Evolutionary conservation across 768 basidiomycete species (phyloP).

Genomic region (Tricholoma sp.): DNA sequence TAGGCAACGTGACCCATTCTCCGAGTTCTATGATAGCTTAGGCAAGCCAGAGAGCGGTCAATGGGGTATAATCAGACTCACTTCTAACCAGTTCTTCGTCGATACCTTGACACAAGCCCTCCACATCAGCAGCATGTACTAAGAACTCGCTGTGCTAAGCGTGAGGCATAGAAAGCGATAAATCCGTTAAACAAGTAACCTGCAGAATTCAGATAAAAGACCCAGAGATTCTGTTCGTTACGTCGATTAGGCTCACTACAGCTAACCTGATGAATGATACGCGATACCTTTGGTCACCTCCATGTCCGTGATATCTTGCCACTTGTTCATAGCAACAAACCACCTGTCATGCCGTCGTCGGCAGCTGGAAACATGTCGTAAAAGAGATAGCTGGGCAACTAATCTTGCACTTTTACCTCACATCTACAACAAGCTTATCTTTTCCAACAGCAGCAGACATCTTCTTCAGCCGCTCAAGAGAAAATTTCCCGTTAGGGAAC

Average conservation of each 20-base stretch:
- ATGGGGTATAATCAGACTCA: slow-evolving; percentile 28
- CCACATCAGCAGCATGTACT: slow-evolving; percentile 97
- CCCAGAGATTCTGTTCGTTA: slow-evolving; percentile 63
- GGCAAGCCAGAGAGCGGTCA: background rate
- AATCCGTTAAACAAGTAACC: slow-evolving; percentile 30
- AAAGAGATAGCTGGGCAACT: background rate
- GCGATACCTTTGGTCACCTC: slow-evolving; percentile 73
- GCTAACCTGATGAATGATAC: background rate
- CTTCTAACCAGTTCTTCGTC: slow-evolving; percentile 84
- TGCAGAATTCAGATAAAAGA: slow-evolving; percentile 76
- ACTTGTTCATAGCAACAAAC: slow-evolving; percentile 98
- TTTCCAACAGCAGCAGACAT: slow-evolving; percentile 68
- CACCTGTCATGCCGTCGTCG: slow-evolving; percentile 70
- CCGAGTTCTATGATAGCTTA: slow-evolving; percentile 60
- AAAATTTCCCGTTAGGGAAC: slow-evolving; percentile 82
- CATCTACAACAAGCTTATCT: slow-evolving; percentile 89
- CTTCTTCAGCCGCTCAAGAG: slow-evolving; percentile 58
- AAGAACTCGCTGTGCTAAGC: slow-evolving; percentile 72
- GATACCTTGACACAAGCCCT: slow-evolving; percentile 94
- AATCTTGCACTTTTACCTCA: slow-evolving; percentile 55
- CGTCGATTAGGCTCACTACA: background rate
- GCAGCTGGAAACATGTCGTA: slow-evolving; percentile 49
- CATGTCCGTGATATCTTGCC: slow-evolving; percentile 96
- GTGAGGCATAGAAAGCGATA: slow-evolving; percentile 1
- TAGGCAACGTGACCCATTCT: slow-evolving; percentile 86